Evolutionary conservation across 208 protist genomes (phyloP).

Genomic region (Crithidia brevicula): DNA sequence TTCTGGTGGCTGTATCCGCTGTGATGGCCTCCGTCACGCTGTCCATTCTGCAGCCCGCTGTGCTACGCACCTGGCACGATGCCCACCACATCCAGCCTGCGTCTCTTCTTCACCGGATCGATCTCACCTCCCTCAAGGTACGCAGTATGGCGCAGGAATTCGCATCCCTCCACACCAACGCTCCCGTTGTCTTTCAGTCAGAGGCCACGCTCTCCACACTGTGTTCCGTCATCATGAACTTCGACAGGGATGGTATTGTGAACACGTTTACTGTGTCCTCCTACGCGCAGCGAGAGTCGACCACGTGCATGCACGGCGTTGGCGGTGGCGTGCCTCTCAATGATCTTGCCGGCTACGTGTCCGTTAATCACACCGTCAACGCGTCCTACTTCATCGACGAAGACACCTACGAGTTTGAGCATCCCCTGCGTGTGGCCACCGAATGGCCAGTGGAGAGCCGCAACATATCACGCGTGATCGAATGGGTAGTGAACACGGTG

Average conservation of each 20-base stretch:
- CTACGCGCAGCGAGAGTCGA: not conserved
- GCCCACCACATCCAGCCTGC: too few species aligned
- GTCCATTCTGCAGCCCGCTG: too few species aligned
- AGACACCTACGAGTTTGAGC: not conserved
- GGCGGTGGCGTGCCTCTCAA: not conserved
- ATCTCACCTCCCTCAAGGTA: too few species aligned
- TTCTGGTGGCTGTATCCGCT: too few species aligned
- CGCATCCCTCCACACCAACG: not conserved
- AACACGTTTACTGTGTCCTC: not conserved
- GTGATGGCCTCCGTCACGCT: too few species aligned
- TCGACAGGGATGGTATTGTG: not conserved
- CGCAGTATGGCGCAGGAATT: not conserved
- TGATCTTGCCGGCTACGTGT: conserved; percentile 8
- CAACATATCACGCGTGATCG: not conserved
- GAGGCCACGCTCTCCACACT: not conserved
- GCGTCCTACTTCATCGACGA: conserved; percentile 9
- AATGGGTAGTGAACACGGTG: not conserved
- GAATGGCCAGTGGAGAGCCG: not conserved
- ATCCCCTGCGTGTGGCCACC: not conserved
- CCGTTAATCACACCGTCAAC: conserved; percentile 14
- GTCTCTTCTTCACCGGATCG: too few species aligned
- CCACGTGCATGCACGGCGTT: not conserved
- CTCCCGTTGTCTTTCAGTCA: not conserved
- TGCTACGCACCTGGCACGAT: too few species aligned
- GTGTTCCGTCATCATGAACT: not conserved